Evolutionary conservation across 1,284 basidiomycete species (phyloP).

Genomic region (Fomitopsis palustris): DNA sequence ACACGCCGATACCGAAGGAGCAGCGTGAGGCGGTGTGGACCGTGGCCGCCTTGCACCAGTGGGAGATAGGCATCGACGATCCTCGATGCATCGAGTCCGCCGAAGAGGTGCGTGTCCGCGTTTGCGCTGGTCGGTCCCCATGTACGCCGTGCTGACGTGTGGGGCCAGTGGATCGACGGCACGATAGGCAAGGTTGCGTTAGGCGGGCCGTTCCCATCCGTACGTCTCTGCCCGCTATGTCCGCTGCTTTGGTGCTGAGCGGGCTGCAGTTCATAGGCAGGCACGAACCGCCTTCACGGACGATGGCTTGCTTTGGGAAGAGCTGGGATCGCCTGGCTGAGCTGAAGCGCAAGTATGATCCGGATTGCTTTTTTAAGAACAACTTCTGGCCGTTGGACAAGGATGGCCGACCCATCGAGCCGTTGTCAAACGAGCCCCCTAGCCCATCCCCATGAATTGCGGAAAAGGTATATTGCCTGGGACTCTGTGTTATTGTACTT

Average conservation of each 20-base stretch:
- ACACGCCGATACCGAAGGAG: slow-evolving; percentile 70
- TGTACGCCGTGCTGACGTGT: neutral
- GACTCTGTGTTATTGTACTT: too few relatives aligned
- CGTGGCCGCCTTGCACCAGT: slow-evolving; percentile 88
- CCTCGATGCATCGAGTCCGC: slow-evolving; percentile 75
- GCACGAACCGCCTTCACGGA: slow-evolving; percentile 57
- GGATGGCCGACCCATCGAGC: slow-evolving; percentile 43
- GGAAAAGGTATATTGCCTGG: too few relatives aligned
- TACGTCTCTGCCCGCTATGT: slow-evolving; percentile 39
- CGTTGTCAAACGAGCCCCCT: slow-evolving; percentile 51
- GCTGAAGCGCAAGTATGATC: slow-evolving; percentile 76
- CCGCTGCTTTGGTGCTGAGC: neutral
- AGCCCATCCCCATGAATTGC: slow-evolving; percentile 14
- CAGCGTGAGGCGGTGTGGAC: slow-evolving; percentile 82
- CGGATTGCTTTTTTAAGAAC: slow-evolving; percentile 67
- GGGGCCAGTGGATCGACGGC: slow-evolving; percentile 66
- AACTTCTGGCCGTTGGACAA: slow-evolving; percentile 73
- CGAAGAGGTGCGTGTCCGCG: slow-evolving; percentile 51
- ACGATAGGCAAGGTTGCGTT: slow-evolving; percentile 65
- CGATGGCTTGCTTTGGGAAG: slow-evolving; percentile 65
- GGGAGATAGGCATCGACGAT: slow-evolving; percentile 82
- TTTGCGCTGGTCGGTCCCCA: neutral
- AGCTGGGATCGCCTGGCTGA: slow-evolving; percentile 69
- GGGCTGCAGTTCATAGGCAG: slow-evolving; percentile 71
- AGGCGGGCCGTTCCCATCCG: slow-evolving; percentile 81